These are phyloP conservation scores for Ophiostoma novo-ulmi DNA, from an alignment of 2,329 filamentous ascomycete genomes.

Conservation along the genomic window DNA sequence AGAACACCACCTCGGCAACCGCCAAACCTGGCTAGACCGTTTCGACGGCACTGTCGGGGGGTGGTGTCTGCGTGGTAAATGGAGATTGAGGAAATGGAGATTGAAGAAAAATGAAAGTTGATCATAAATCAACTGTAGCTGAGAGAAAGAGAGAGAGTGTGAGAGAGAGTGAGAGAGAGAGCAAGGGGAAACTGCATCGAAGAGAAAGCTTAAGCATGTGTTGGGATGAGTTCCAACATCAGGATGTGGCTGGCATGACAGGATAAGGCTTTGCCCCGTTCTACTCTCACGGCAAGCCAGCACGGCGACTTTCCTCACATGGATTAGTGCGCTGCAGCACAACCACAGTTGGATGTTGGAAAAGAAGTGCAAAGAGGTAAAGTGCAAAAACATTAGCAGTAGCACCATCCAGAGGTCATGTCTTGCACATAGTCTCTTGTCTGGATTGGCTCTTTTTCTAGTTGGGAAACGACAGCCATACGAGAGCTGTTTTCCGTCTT, in stretches of 20 bases:
- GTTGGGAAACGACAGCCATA: not conserved
- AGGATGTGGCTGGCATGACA: not conserved
- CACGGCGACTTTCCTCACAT: slow-evolving; percentile 3
- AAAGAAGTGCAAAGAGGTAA: not conserved
- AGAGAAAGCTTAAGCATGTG: not conserved
- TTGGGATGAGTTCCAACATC: not conserved
- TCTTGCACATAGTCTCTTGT: not conserved
- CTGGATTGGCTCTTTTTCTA: not conserved
- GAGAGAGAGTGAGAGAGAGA: not conserved
- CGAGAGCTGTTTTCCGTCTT: not conserved
- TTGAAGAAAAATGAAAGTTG: not conserved
- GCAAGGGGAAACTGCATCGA: not conserved
- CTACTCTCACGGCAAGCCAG: not conserved
- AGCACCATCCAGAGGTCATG: not conserved
- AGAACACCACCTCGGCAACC: not conserved
- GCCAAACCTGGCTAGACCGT: slow-evolving; percentile 4
- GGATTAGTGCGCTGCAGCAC: not conserved
- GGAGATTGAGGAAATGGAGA: not conserved
- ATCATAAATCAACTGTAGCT: not conserved
- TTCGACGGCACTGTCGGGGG: not conserved
- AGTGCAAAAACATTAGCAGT: not conserved
- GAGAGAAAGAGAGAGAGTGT: not conserved
- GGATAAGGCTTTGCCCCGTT: not conserved
- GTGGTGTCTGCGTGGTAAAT: not conserved
- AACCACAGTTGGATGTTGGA: not conserved